These are phyloP conservation scores for Fraxinus baroniana DNA, from an alignment of 305 asterid species.

Conservation along the genomic window DNA sequence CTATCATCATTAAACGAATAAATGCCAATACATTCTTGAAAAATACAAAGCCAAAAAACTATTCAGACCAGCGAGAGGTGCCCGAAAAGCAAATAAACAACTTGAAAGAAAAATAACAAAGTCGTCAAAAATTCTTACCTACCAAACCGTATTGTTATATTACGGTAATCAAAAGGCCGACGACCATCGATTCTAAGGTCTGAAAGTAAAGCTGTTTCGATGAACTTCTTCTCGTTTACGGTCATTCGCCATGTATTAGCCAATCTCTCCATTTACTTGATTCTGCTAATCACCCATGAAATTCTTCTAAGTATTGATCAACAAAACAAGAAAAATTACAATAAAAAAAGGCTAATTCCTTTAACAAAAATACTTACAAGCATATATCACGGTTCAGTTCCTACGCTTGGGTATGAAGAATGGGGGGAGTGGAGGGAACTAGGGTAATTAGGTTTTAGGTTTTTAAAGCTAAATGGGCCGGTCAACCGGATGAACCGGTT, in stretches of 20 bases:
- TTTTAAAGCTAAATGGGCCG: neutral
- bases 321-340: neutral
- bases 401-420: neutral
- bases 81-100: neutral
- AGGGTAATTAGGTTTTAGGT: neutral
- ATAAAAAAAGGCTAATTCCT: neutral
- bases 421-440: neutral
- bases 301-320: neutral
- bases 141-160: slow-evolving; percentile 66
- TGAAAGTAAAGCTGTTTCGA: slow-evolving; percentile 63
- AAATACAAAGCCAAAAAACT: neutral
- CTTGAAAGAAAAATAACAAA: neutral
- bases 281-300: neutral
- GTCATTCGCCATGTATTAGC: slow-evolving; percentile 71
- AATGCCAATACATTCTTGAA: neutral
- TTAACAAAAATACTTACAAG: neutral
- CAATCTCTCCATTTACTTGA: slow-evolving; percentile 61
- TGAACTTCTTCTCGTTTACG: slow-evolving; percentile 76
- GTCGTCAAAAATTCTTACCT: slow-evolving; percentile 36
- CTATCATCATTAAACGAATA: neutral
- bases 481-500: neutral
- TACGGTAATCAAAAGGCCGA: slow-evolving; percentile 76
- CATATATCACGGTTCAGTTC: neutral
- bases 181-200: slow-evolving; percentile 90
- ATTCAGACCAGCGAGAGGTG: neutral